These are phyloP conservation scores for Pichia eremophila DNA, from an alignment of 805 yeast genomes.

Conservation along the genomic window DNA sequence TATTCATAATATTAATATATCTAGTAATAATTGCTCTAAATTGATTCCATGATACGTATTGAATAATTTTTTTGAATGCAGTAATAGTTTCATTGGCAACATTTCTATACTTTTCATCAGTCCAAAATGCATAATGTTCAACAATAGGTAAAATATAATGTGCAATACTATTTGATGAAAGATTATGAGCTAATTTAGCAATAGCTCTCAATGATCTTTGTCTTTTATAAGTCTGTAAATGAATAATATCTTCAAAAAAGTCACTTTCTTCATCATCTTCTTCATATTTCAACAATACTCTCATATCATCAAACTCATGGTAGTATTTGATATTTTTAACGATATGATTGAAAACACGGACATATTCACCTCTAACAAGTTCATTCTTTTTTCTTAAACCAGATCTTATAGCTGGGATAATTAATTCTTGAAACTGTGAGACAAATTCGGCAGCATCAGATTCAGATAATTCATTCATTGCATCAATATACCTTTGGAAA, in stretches of 20 bases:
- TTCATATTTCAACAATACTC: conserved; percentile 46
- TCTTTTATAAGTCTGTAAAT: conserved; percentile 79
- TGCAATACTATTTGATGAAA: conserved; percentile 53
- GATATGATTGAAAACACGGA: conserved; percentile 54
- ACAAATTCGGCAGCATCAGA: conserved; percentile 24
- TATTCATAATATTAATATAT: conserved; percentile 34
- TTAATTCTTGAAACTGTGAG: conserved; percentile 37
- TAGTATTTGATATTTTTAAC: conserved; percentile 38
- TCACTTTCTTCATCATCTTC: conserved; percentile 76
- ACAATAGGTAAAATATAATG: conserved; percentile 79
- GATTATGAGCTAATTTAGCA: conserved; percentile 33
- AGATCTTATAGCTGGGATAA: conserved; percentile 55
- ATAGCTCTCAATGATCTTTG: conserved; percentile 72
- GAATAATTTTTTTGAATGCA: conserved; percentile 50
- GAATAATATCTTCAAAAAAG: conserved; percentile 50
- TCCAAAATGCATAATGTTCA: conserved; percentile 63
- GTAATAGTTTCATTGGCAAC: conserved; percentile 57
- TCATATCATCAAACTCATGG: conserved; percentile 55
- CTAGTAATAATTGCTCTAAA: conserved; percentile 66
- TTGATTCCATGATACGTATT: conserved; percentile 66
- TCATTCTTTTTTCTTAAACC: conserved; percentile 61
- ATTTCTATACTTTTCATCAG: conserved; percentile 50
- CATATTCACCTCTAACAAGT: conserved; percentile 60
- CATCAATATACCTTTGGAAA: conserved; percentile 57
- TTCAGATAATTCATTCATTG: conserved; percentile 28